Evolutionary conservation across 495 filamentous ascomycete genomes (phyloP), one percentile per base, ranked within the genome.

Genomic region (Penicillium subrubescens): DNA sequence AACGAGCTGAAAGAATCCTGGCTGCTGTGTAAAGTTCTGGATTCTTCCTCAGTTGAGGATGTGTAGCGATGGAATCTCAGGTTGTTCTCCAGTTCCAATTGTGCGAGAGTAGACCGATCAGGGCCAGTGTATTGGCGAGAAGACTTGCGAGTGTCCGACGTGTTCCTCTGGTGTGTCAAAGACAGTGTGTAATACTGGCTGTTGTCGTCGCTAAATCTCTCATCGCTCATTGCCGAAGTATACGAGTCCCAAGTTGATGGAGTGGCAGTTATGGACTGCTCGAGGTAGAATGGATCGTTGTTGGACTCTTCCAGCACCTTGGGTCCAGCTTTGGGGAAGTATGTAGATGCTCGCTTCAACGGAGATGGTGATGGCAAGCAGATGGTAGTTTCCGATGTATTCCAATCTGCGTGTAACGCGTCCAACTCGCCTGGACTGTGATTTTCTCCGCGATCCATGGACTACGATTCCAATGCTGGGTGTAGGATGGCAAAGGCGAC

Each of bases 281-380:
- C 80, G 19, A 82, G 75, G 56, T 82, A 82, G 66, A 82, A 82
- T 3, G 80, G 80, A 60, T 82, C 80, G 15, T 69, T 71, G 50
- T 80, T 79, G 25, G 79, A 71, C 12, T 82, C 79, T 62, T 81
- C 79, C 3, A 75, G 43, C 5, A 67, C 73, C 53, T 74, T 73
- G 0, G 68, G 61, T 0, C 72, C 74, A 5, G 66, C 67, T 44
- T 67, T 63, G 0, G 78, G 77, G 48, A 75, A 73, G 54, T 78
- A 81, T 29, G 72, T 76, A 1, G 78, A 79, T n/a, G 62, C 69
- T 46, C 72, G 71, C 63, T 75, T 77, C n/a, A 61, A 48, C 1
- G 74, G 74, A 2, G 74, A 77, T 5, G 74, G 67, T 12, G 73
- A 70, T 10, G 78, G 77, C 46, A 75, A 63, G 59, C 72, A 68